Evolutionary conservation across 495 filamentous ascomycete species (phyloP), one percentile per base, ranked within the genome.

Genomic region (Letharia lupina): DNA sequence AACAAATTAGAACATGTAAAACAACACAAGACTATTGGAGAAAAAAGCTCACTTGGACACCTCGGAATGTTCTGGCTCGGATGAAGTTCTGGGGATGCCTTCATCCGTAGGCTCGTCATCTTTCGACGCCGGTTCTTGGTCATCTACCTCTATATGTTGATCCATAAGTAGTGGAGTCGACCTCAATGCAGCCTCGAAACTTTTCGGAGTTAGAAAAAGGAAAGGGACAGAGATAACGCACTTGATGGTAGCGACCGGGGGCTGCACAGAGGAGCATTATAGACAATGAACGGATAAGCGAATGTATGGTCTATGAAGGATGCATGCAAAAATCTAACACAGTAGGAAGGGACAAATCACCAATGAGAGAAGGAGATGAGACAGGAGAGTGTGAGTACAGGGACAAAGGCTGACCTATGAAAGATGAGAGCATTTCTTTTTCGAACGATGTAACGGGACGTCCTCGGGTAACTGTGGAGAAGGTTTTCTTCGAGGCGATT

Each of bases 41-140:
- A 41, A 20, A 44, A 20, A 16, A 28, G 39, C 71, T 68, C 33
- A 73, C 71, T 68, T 68, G 39, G 65, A 71, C 45, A 67, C 67
- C 52, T 64, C 71, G 7, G 67, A 65, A 41, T 56, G 54, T 23
- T 67, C 68, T 15, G 66, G 68, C n/a, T 67, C 66, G 40, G 66
- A 65, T 18, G 64, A 70, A 16, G 48, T 61, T 64, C 57, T 63
- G 20, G 60, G 62, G 12, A 52, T n/a, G 18, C 41, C 61, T 62
- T 58, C 52, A 15, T 61, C 33, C 18, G 61, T 50, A n/a, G 60
- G 42, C 39, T 50, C 31, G 42, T 58, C 35, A 2, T 63, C 61
- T 20, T 44, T 52, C 15, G 37, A n/a, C 31, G 42, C 33, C 35
- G 16, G 4, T 52, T 69, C 60, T 61, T 68, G 57, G 18, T 70